Evolutionary conservation across 768 basidiomycete species (phyloP).

Genomic region (Xerocomus spinulosus): DNA sequence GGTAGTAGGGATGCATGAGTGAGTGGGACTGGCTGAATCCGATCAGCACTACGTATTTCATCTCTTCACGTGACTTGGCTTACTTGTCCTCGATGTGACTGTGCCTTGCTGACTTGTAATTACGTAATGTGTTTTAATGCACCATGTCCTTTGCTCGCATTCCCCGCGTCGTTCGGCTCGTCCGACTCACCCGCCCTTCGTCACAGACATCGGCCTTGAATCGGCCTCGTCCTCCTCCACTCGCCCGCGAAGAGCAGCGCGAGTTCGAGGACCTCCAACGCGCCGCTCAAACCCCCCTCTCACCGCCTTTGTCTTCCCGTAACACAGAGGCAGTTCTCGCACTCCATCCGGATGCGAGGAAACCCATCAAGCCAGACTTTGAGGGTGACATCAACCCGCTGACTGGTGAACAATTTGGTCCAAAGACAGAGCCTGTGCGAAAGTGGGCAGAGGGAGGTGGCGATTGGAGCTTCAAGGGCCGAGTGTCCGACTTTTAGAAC

Average conservation of each 20-base stretch:
- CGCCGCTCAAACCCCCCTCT: slow-evolving; percentile 46
- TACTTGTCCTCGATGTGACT: no score
- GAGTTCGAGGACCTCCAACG: slow-evolving; percentile 85
- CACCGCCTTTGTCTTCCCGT: no score
- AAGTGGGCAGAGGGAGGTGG: slow-evolving; percentile 51
- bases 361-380: slow-evolving; percentile 60
- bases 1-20: slow-evolving; percentile 21
- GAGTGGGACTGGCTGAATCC: no score
- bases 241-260: slow-evolving; percentile 71
- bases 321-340: slow-evolving; percentile 41
- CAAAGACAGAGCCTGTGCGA: slow-evolving; percentile 77
- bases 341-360: slow-evolving; percentile 67
- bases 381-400: slow-evolving; percentile 75
- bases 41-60: no score
- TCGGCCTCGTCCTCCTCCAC: slow-evolving; percentile 68
- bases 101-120: no score
- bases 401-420: slow-evolving; percentile 85
- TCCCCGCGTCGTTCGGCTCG: not conserved
- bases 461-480: slow-evolving; percentile 90
- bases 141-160: no score
- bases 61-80: no score
- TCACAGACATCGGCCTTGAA: slow-evolving; percentile 34
- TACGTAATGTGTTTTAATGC: no score
- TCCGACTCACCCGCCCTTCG: not conserved
- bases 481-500: slow-evolving; percentile 76